These are phyloP conservation scores for Colletotrichum tabaci DNA, from an alignment of 2,329 filamentous ascomycete species.

Conservation along the genomic window DNA sequence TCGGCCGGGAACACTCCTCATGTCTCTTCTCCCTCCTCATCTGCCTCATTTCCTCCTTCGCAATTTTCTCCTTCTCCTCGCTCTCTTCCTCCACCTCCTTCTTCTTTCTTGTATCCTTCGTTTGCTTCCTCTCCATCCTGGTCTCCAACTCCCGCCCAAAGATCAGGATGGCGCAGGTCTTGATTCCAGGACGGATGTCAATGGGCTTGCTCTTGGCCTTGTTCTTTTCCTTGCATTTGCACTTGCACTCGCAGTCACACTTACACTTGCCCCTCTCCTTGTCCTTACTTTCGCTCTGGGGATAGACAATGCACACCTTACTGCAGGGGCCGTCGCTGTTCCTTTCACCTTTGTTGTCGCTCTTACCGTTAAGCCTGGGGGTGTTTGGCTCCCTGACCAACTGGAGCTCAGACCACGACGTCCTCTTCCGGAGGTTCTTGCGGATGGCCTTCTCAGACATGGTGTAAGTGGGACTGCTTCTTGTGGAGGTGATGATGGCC, in stretches of 20 bases:
- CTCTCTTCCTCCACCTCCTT: not conserved
- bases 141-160: no score
- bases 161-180: no score
- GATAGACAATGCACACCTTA: conserved; percentile 18
- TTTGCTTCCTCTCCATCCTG: no score
- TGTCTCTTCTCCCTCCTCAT: conserved; percentile 8
- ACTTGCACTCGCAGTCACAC: no score
- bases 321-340: conserved; percentile 19
- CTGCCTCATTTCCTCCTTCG: no score
- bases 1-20: conserved; percentile 12
- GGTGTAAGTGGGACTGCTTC: not conserved
- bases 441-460: not conserved
- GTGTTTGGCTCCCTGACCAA: conserved; percentile 18
- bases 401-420: conserved; percentile 9
- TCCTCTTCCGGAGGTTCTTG: not conserved
- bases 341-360: no score
- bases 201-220: no score
- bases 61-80: no score
- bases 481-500: not conserved
- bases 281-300: not conserved
- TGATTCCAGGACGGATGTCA: no score
- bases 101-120: not conserved
- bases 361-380: not conserved
- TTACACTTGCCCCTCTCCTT: not conserved
- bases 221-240: no score